These are phyloP conservation scores for Epichloe uncinata DNA, from an alignment of 2,329 filamentous ascomycete genomes.

Conservation along the genomic window DNA sequence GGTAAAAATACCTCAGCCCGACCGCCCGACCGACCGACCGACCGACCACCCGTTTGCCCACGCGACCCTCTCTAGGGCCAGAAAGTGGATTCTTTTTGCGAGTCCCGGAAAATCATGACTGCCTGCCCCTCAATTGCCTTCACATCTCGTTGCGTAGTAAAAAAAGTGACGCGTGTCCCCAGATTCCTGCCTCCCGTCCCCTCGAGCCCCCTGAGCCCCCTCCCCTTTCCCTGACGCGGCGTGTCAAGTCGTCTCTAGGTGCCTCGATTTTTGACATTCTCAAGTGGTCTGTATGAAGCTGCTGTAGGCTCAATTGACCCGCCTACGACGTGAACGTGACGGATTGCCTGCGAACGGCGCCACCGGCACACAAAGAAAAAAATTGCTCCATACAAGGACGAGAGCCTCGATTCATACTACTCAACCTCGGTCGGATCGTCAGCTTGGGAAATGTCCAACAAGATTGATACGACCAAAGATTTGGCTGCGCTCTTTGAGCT, in stretches of 20 bases:
- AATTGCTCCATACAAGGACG: no score
- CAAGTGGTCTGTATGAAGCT: neutral
- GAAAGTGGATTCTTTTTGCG: no score
- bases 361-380: neutral
- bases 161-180: no score
- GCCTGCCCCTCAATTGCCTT: no score
- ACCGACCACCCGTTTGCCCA: no score
- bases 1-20: no score
- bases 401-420: neutral
- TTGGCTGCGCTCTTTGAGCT: slow-evolving; percentile 56
- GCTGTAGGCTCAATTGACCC: no score
- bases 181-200: neutral
- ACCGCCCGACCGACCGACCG: no score
- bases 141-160: no score
- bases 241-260: neutral
- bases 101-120: no score
- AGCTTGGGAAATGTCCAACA: slow-evolving; percentile 37
- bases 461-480: slow-evolving; percentile 60
- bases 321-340: neutral
- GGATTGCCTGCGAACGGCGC: neutral
- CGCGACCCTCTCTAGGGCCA: no score
- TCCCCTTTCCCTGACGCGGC: neutral
- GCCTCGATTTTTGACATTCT: neutral
- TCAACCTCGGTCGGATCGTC: neutral
- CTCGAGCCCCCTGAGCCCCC: no score